Base-by-base conservation (phyloP, 2,329 filamentous ascomycete species). In the Sporothrix schenckii region DNA sequence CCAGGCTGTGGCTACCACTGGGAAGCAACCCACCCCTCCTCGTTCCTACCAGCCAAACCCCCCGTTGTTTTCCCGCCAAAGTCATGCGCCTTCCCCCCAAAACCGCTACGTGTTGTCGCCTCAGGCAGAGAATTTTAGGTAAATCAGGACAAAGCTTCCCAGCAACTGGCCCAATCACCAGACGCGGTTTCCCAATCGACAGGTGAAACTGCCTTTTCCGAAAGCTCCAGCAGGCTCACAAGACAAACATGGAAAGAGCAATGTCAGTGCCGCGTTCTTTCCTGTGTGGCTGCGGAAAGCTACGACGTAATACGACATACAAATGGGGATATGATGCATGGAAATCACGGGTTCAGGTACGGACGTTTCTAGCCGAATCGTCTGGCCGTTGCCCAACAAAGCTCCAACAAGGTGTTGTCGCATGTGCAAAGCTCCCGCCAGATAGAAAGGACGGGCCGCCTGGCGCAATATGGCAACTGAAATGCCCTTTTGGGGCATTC, bases 131-230 rank as follows among this genome's bases (percentile, higher is more conserved):
- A 50, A 10, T 68, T 14, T 44, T 56, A 34, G 61, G 24, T 10
- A 27, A 5, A 21, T 16, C 19, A 44, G 21, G 24, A 50, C 34
- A 39, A 34, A 50, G 41, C 27, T 67, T 54, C 61, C 24, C 63
- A 68, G 67, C 70, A 69, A 27, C 34, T 58, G 56, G 66, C 7
- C 70, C 70, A 72, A 72, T 72, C 70, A 72, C 54, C 68, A 58
- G 21, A n/a, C 54, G 21, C 63, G 67, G 53, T 72, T 72, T 72
- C 70, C 63, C 53, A 72, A 72, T 69, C 56, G 53, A 47, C 6
- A 21, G 14, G 49, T 68, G 54, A 54, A 68, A 68, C 54, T 67
- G 65, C 56, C 60, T 49, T 66, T 61, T 65, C 41, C 30, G 61
- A 19, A 14, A 34, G 34, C 9, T 41, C 53, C 13, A 30, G 30